Conservation (phyloP, 768 basidiomycete species). For the Panellus pusillus region DNA sequence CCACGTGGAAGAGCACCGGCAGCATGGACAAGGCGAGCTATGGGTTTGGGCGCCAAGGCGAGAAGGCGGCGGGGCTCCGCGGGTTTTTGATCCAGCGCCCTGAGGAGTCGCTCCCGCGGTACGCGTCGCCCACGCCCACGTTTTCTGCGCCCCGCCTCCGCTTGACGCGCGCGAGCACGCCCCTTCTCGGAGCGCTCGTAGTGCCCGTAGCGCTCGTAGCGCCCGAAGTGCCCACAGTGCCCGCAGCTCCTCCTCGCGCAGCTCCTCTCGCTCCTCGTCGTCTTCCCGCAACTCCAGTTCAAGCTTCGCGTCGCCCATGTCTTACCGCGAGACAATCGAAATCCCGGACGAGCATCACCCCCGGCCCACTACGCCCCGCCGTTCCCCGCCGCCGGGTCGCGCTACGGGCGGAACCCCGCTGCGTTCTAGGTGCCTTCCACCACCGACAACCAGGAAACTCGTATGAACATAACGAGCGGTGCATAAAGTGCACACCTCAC, state of each 20-base stretch:
- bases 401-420: conserved; percentile 13
- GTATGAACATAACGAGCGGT: too few relatives aligned
- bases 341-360: conserved; percentile 14
- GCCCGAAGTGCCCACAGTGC: conserved; percentile 9
- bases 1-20: conserved; percentile 33
- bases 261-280: conserved; percentile 27
- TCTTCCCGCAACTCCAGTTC: conserved; percentile 26
- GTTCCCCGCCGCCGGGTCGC: conserved; percentile 1
- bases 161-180: conserved; percentile 4
- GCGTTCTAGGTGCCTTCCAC: conserved; percentile 11
- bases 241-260: conserved; percentile 27
- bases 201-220: conserved; percentile 13
- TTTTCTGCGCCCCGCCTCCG: conserved; percentile 3
- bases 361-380: conserved; percentile 14
- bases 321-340: conserved; percentile 28
- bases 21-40: conserved; percentile 47
- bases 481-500: too few relatives aligned
- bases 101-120: conserved; percentile 54
- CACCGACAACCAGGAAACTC: background rate
- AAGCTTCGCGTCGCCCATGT: conserved; percentile 39
- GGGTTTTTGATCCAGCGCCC: conserved; percentile 62
- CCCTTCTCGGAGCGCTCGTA: conserved; percentile 15
- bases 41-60: conserved; percentile 81
- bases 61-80: conserved; percentile 67
- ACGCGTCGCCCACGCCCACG: conserved; percentile 39